Conservation (phyloP, 2,329 filamentous ascomycete genomes). For the Fusarium nygamai region DNA sequence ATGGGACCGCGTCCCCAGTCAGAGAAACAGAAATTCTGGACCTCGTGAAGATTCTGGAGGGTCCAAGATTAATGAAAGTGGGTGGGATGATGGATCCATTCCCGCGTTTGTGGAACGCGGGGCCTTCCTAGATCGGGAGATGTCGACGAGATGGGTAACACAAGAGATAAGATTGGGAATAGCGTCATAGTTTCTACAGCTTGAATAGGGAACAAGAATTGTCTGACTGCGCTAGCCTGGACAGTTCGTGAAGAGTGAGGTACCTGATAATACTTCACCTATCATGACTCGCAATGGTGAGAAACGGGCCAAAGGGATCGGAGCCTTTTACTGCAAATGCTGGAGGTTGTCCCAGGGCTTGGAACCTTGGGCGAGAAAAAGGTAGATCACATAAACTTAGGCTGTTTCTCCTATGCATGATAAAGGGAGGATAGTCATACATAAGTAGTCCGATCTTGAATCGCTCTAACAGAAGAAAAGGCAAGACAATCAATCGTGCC, state of each 20-base stretch:
- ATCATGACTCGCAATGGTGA: constrained; percentile 11
- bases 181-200: constrained; percentile 4
- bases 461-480: background rate
- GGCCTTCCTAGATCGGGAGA: constrained; percentile 23
- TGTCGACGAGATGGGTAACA: constrained; percentile 22
- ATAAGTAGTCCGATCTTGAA: constrained; percentile 14
- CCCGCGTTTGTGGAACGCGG: constrained; percentile 26
- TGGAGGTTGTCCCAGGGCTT: background rate
- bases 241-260: background rate
- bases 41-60: background rate
- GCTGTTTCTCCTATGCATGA: background rate
- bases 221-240: background rate
- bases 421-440: constrained; percentile 7
- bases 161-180: constrained; percentile 17
- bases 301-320: background rate
- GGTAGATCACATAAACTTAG: background rate
- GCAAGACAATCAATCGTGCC: constrained; percentile 20
- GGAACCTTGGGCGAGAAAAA: background rate
- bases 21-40: background rate
- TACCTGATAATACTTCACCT: constrained; percentile 5
- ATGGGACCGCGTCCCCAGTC: background rate
- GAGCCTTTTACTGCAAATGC: background rate
- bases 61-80: constrained; percentile 8
- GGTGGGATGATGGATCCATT: constrained; percentile 32
- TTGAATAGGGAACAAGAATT: background rate